phyloP scores from a whole-genome alignment of 257 asterid genomes.

The Capsicum pubescens region DNA sequence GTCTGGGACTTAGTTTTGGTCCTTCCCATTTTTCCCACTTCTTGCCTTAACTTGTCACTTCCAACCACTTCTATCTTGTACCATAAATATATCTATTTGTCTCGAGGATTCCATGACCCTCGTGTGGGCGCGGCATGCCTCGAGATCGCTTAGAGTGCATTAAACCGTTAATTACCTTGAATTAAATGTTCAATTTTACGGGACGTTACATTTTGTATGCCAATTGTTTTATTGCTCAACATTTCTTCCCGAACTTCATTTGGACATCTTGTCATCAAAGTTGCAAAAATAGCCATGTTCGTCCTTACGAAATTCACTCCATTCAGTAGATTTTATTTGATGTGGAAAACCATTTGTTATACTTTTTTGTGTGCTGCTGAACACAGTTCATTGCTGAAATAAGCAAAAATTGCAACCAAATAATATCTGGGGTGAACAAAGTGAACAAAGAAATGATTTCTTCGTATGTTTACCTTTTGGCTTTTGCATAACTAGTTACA shows the following conservation, averaged over 20 bases:
- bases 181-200: neutral
- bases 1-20: conserved; percentile 7
- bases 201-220: neutral
- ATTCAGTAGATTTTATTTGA: neutral
- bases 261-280: neutral
- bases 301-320: neutral
- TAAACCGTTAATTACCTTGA: neutral
- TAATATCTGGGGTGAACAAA: neutral
- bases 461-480: neutral
- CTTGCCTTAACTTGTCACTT: neutral
- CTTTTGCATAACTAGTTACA: neutral
- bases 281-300: neutral
- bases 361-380: neutral
- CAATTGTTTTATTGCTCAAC: neutral
- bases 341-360: conserved; percentile 11
- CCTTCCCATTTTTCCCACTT: neutral
- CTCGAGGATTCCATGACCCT: neutral
- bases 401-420: neutral
- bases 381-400: neutral
- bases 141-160: neutral
- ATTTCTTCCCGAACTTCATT: neutral
- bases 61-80: neutral
- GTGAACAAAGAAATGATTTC: neutral
- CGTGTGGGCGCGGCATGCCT: neutral
- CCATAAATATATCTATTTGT: neutral